phyloP scores from a whole-genome alignment of 805 yeast genomes.

The Candida caryicola region DNA sequence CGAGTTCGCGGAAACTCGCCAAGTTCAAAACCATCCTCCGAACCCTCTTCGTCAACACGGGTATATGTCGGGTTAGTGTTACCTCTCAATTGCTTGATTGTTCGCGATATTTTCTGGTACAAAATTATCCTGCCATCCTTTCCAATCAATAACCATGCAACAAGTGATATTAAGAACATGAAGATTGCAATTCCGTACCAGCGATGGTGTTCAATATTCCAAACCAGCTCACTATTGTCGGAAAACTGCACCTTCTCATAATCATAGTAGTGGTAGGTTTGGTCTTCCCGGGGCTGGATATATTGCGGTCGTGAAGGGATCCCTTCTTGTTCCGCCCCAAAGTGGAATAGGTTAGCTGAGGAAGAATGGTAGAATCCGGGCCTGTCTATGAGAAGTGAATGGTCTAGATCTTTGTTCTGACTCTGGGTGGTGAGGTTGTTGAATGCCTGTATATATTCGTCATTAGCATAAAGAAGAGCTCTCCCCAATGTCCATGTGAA shows the following conservation, averaged over 20 bases:
- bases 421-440: slow-evolving; percentile 26
- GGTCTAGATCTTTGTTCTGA: not conserved
- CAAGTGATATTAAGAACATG: slow-evolving; percentile 20
- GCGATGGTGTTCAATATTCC: slow-evolving; percentile 45
- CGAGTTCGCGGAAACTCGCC: too few species aligned
- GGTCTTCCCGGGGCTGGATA: slow-evolving; percentile 14
- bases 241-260: slow-evolving; percentile 28
- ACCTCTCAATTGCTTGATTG: not conserved
- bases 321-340: slow-evolving; percentile 53
- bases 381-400: slow-evolving; percentile 12
- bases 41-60: not conserved
- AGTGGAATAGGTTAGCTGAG: slow-evolving; percentile 43
- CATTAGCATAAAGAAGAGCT: slow-evolving; percentile 60
- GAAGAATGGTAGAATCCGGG: slow-evolving; percentile 52
- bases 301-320: slow-evolving; percentile 44
- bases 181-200: slow-evolving; percentile 39
- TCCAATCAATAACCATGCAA: slow-evolving; percentile 35
- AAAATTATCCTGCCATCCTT: slow-evolving; percentile 8
- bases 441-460: slow-evolving; percentile 46
- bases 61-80: not conserved
- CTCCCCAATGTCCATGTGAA: slow-evolving; percentile 59
- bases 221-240: slow-evolving; percentile 33
- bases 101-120: not conserved
- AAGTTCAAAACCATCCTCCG: not conserved
- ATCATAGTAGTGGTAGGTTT: slow-evolving; percentile 23